phyloP scores from a whole-genome alignment of 495 filamentous ascomycete genomes.

The Talaromyces proteolyticus region DNA sequence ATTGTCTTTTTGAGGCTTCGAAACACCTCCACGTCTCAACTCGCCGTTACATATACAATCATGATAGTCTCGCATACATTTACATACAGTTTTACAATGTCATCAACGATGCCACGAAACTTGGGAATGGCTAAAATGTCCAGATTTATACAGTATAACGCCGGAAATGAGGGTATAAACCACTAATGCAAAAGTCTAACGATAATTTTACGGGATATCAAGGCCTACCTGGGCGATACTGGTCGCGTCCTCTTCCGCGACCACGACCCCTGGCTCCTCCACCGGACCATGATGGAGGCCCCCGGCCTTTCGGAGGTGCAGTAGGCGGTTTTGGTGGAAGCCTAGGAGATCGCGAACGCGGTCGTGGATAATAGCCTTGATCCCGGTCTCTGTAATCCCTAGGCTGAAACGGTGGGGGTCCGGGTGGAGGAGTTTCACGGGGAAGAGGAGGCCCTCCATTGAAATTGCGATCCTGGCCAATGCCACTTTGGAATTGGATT shows the following conservation, averaged over 20 bases:
- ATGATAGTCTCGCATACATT: too few species aligned
- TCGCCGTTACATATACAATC: too few species aligned
- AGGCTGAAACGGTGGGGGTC: slow-evolving; percentile 3
- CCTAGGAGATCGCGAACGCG: slow-evolving; percentile 1
- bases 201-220: not conserved
- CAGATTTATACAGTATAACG: not conserved
- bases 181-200: not conserved
- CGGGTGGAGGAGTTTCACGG: not conserved
- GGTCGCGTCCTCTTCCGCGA: slow-evolving; percentile 6
- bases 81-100: not conserved
- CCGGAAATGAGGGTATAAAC: not conserved
- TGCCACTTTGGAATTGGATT: not conserved
- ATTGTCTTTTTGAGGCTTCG: too few species aligned
- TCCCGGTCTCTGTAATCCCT: slow-evolving; percentile 2
- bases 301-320: not conserved
- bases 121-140: not conserved
- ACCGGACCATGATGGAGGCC: not conserved
- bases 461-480: slow-evolving; percentile 2
- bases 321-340: not conserved
- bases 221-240: slow-evolving; percentile 4
- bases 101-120: not conserved
- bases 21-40: too few species aligned
- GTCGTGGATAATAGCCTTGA: not conserved
- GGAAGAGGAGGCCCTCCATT: slow-evolving; percentile 1
- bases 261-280: slow-evolving; percentile 2